Percentiles rank a stretch among this genome's conserved stretches.
These are phyloP conservation scores for Macrolepiota albuminosa DNA, from an alignment of 768 basidiomycete species.

Conservation along the genomic window DNA sequence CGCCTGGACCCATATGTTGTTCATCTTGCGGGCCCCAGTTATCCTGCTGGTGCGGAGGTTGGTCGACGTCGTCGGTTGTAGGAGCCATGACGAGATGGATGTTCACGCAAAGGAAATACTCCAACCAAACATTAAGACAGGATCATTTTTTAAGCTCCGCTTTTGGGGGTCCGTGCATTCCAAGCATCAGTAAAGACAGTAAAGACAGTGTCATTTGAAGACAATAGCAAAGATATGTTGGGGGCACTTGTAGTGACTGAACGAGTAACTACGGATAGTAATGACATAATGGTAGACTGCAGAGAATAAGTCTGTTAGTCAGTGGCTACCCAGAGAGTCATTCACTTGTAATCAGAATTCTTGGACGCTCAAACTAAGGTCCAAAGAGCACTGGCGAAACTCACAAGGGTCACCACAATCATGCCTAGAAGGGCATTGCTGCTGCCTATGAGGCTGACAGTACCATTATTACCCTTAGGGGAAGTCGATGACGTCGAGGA, in stretches of 20 bases:
- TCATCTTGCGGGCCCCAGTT: constrained; percentile 52
- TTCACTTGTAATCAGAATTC: not conserved
- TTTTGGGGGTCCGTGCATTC: constrained; percentile 15
- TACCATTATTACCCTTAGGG: constrained; percentile 14
- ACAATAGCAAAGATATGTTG: constrained; percentile 9
- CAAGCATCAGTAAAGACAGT: not conserved
- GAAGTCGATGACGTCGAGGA: constrained; percentile 16
- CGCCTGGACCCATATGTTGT: constrained; percentile 36
- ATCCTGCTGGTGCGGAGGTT: constrained; percentile 31
- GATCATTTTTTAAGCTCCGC: constrained; percentile 16
- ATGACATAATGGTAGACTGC: constrained; percentile 11
- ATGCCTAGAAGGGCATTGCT: constrained; percentile 32
- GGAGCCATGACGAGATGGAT: constrained; percentile 15
- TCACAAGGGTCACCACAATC: constrained; percentile 27
- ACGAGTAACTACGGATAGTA: constrained; percentile 11
- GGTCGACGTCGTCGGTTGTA: constrained; percentile 21
- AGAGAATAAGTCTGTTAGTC: constrained; percentile 9
- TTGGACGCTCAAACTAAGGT: constrained; percentile 29
- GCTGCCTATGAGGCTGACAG: constrained; percentile 20
- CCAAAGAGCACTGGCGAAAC: constrained; percentile 38
- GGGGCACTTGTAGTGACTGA: constrained; percentile 10
- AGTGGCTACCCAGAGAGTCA: not conserved
- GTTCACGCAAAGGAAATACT: constrained; percentile 5
- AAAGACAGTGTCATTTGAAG: constrained; percentile 5
- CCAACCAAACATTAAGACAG: constrained; percentile 10